Evolutionary conservation across 352 stramenopile genomes (phyloP).

Genomic region (Globisporangium uncinulatum): DNA sequence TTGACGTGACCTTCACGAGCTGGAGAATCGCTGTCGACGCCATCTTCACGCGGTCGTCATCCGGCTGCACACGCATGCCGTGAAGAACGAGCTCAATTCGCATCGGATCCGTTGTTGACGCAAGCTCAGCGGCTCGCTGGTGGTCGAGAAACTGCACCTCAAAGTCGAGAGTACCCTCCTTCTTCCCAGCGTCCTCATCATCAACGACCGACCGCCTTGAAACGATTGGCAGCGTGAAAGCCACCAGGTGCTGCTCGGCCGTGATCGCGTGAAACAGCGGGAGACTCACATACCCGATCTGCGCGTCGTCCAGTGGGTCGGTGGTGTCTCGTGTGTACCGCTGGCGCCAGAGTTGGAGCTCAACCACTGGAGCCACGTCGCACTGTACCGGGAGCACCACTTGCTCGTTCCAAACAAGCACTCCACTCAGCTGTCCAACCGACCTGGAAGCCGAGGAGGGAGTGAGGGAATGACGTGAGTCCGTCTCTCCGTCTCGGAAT

Average conservation of each 20-base stretch:
- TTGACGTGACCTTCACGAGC: background rate
- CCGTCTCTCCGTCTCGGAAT: background rate
- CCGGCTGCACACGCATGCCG: constrained; percentile 7
- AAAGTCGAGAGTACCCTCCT: constrained; percentile 19
- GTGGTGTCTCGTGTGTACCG: background rate
- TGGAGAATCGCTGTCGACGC: constrained; percentile 4
- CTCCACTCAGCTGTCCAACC: background rate
- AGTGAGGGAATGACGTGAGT: background rate
- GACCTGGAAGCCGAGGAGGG: background rate
- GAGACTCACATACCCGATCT: constrained; percentile 21
- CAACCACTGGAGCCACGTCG: constrained; percentile 13
- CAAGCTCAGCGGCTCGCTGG: background rate
- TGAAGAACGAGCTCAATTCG: constrained; percentile 22
- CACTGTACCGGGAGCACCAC: constrained; percentile 15
- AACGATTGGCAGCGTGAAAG: constrained; percentile 23
- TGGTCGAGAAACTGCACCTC: constrained; percentile 29
- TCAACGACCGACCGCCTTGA: background rate
- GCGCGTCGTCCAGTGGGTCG: constrained; percentile 1
- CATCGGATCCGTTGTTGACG: background rate
- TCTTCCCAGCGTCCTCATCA: background rate
- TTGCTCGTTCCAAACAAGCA: constrained; percentile 32
- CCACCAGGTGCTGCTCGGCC: constrained; percentile 22
- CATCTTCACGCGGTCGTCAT: background rate
- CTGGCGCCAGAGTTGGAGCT: constrained; percentile 15
- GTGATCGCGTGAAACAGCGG: constrained; percentile 22